These are phyloP conservation scores for Nemania bipapillata DNA, from an alignment of 2,329 filamentous ascomycete species.

Conservation along the genomic window DNA sequence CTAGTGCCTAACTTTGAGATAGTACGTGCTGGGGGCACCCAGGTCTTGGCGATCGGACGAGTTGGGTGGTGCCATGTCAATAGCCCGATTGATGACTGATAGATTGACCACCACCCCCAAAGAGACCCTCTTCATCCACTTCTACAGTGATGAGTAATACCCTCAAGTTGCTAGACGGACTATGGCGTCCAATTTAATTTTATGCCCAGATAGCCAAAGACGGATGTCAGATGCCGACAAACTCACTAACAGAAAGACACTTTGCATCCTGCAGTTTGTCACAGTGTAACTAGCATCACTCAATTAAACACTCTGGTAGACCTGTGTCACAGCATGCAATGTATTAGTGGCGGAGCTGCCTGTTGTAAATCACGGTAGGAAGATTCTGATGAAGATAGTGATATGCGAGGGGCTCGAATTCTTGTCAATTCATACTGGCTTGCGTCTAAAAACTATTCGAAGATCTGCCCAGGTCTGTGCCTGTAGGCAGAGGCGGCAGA, in stretches of 20 bases:
- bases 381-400: not conserved
- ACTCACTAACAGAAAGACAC: not conserved
- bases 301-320: not conserved
- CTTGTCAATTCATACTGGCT: constrained; percentile 35
- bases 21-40: constrained; percentile 28
- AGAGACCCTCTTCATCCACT: not conserved
- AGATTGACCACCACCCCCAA: not conserved
- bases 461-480: constrained; percentile 29
- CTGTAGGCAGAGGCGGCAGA: constrained; percentile 38
- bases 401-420: constrained; percentile 39
- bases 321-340: not conserved
- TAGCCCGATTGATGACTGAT: constrained; percentile 23
- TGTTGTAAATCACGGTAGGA: constrained; percentile 11
- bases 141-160: not conserved
- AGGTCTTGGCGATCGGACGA: constrained; percentile 38
- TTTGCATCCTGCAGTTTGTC: not conserved
- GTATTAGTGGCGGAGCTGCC: not conserved
- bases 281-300: not conserved
- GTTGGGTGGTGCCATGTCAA: constrained; percentile 35
- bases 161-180: not conserved
- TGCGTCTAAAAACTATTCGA: constrained; percentile 28
- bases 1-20: constrained; percentile 21
- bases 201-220: not conserved
- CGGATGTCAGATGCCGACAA: not conserved
- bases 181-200: not conserved